phyloP scores from a whole-genome alignment of 805 yeast genomes.

The Hanseniaspora lachancei region DNA sequence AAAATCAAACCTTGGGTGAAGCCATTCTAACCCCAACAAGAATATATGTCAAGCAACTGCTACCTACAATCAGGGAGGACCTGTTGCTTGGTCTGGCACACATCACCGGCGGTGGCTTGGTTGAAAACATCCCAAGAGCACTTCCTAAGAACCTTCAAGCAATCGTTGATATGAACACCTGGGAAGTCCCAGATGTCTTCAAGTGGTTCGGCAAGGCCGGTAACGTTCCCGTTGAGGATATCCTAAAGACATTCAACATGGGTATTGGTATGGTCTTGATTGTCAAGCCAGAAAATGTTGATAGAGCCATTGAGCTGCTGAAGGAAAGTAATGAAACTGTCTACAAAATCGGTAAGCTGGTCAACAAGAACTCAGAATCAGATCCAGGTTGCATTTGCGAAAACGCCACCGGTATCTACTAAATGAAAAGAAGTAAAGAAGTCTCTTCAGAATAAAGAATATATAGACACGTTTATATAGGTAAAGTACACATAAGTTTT shows the following conservation, averaged over 20 bases:
- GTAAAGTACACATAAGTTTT: neutral
- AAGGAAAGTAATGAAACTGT: slow-evolving; percentile 62
- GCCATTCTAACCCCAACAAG: slow-evolving; percentile 80
- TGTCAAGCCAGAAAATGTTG: slow-evolving; percentile 57
- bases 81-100: slow-evolving; percentile 81
- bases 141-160: slow-evolving; percentile 74
- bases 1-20: slow-evolving; percentile 62
- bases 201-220: slow-evolving; percentile 90
- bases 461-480: neutral
- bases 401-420: slow-evolving; percentile 26
- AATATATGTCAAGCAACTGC: slow-evolving; percentile 83
- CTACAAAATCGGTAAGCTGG: slow-evolving; percentile 51
- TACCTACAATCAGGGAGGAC: slow-evolving; percentile 56
- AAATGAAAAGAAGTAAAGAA: neutral
- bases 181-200: slow-evolving; percentile 84
- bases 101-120: slow-evolving; percentile 96
- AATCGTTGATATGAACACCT: slow-evolving; percentile 56
- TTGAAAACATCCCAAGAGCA: slow-evolving; percentile 93
- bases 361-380: slow-evolving; percentile 31
- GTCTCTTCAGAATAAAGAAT: no score
- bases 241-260: slow-evolving; percentile 81
- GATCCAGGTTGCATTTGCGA: slow-evolving; percentile 50
- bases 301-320: slow-evolving; percentile 39
- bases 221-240: slow-evolving; percentile 71
- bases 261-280: slow-evolving; percentile 95